Evolutionary conservation across 2,329 filamentous ascomycete genomes (phyloP).

Genomic region (Parastagonospora avenae): DNA sequence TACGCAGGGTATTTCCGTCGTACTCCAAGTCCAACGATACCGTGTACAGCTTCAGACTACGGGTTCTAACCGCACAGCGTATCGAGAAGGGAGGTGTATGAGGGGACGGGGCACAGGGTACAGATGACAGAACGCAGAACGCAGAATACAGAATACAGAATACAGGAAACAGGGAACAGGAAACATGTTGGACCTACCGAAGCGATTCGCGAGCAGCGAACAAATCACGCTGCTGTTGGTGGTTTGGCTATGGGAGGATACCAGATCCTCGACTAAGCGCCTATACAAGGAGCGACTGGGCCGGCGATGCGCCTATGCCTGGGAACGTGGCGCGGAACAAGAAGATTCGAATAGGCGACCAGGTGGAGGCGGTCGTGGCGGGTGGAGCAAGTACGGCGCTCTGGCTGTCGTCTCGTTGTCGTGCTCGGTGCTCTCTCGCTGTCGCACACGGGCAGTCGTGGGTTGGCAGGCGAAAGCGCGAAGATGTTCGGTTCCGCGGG

Average conservation of each 20-base stretch:
- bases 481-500: not conserved
- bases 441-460: not conserved
- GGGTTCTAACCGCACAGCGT: no score
- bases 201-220: slow-evolving; percentile 25
- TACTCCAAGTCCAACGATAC: no score
- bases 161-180: slow-evolving; percentile 18
- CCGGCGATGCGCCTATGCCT: slow-evolving; percentile 40
- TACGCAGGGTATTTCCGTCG: no score
- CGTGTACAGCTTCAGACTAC: no score
- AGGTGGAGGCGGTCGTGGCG: not conserved
- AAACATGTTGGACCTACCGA: slow-evolving; percentile 39
- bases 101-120: not conserved
- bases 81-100: not conserved
- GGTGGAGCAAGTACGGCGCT: not conserved
- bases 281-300: slow-evolving; percentile 46
- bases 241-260: slow-evolving; percentile 44
- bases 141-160: slow-evolving; percentile 7
- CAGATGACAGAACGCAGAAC: slow-evolving; percentile 10
- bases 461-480: not conserved
- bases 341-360: slow-evolving; percentile 18
- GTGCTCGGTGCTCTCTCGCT: not conserved
- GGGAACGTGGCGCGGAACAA: slow-evolving; percentile 29
- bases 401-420: not conserved
- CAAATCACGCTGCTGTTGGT: slow-evolving; percentile 25
- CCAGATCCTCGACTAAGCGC: slow-evolving; percentile 51